Evolutionary conservation across 179 eudicot species (phyloP).

Genomic region (Silene vulgaris): DNA sequence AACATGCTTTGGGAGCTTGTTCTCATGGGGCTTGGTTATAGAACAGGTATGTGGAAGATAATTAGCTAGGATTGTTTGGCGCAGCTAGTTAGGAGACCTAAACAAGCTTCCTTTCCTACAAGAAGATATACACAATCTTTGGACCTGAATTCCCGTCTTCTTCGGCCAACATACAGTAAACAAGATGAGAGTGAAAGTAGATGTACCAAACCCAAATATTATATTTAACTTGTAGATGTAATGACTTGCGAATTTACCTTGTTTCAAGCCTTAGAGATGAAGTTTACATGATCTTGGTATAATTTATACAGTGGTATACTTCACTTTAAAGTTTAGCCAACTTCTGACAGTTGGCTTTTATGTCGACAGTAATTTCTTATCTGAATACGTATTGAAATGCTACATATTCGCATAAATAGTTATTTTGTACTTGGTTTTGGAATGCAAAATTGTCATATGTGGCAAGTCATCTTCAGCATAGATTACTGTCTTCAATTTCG

Average conservation of each 20-base stretch:
- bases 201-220: slow-evolving; percentile 14
- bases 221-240: slow-evolving; percentile 1
- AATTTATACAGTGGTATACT: background rate
- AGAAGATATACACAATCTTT: slow-evolving; percentile 8
- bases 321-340: background rate
- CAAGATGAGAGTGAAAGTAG: slow-evolving; percentile 7
- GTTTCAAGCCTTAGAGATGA: slow-evolving; percentile 4
- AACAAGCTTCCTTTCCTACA: slow-evolving; percentile 16
- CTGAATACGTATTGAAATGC: background rate
- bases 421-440: too few species aligned
- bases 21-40: slow-evolving; percentile 83
- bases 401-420: background rate
- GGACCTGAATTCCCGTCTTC: slow-evolving; percentile 5
- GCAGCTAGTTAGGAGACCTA: slow-evolving; percentile 11
- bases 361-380: background rate
- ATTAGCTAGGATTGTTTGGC: slow-evolving; percentile 26
- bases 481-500: too few species aligned
- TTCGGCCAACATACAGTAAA: slow-evolving; percentile 1
- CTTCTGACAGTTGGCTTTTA: background rate
- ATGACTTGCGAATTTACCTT: slow-evolving; percentile 2
- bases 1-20: slow-evolving; percentile 94
- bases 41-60: slow-evolving; percentile 82
- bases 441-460: too few species aligned
- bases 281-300: background rate
- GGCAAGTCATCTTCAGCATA: too few species aligned